phyloP scores from a whole-genome alignment of 2,329 filamentous ascomycete genomes.

The Chaetomium strumarium region DNA sequence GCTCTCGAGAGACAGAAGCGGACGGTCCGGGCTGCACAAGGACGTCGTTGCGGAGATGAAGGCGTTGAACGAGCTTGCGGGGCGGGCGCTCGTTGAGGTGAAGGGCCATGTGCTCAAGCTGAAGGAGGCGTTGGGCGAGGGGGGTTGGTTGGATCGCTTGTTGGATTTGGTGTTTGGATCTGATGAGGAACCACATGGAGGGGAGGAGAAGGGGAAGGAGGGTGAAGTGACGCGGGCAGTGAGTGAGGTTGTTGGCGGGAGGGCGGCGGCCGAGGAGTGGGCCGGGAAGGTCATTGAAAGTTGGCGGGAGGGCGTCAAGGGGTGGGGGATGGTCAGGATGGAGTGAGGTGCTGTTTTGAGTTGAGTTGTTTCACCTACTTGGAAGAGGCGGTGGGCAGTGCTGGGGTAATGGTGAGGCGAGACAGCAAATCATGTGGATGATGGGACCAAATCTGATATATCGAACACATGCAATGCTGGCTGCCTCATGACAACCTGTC shows the following conservation, averaged over 20 bases:
- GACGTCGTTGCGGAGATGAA: constrained; percentile 32
- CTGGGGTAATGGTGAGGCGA: neutral
- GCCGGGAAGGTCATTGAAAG: constrained; percentile 31
- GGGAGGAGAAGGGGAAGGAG: constrained; percentile 18
- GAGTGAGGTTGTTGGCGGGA: constrained; percentile 26
- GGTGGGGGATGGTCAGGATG: constrained; percentile 33
- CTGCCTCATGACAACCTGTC: neutral
- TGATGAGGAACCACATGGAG: constrained; percentile 16
- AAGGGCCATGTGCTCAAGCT: constrained; percentile 31
- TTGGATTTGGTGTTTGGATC: constrained; percentile 29
- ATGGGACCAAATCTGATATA: neutral
- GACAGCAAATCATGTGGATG: neutral
- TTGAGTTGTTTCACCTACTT: no score
- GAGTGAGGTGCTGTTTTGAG: no score
- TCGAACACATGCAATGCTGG: neutral
- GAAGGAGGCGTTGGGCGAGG: constrained; percentile 28
- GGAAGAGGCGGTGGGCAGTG: neutral
- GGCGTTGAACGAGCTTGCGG: constrained; percentile 26
- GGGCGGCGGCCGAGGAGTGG: constrained; percentile 31
- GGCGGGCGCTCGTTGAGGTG: constrained; percentile 25
- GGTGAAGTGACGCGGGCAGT: constrained; percentile 25
- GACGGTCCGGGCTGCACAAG: constrained; percentile 29
- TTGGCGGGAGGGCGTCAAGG: constrained; percentile 35
- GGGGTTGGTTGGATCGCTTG: constrained; percentile 36
- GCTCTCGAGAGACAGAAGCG: constrained; percentile 30